phyloP scores from a whole-genome alignment of 441 rosid genomes.

The Adansonia gregorii region DNA sequence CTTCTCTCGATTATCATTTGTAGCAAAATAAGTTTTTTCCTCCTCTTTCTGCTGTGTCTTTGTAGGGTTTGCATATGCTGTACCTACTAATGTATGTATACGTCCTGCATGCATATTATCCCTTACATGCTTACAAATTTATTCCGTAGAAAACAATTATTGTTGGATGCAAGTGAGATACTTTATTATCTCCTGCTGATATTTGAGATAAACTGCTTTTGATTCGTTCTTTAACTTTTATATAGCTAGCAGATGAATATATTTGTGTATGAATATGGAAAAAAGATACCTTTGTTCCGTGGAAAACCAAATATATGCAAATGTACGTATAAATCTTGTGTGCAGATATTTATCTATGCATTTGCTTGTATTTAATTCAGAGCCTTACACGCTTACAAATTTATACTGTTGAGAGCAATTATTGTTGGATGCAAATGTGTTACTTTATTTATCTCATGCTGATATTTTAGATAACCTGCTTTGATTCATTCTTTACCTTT shows the following conservation, averaged over 20 bases:
- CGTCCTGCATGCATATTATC: not conserved
- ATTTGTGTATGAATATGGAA: not conserved
- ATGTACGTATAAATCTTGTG: not conserved
- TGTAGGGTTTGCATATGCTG: not conserved
- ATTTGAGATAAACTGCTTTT: constrained; percentile 13
- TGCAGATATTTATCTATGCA: not conserved
- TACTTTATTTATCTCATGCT: not conserved
- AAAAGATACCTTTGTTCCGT: not conserved
- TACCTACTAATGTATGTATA: not conserved
- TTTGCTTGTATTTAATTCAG: not conserved
- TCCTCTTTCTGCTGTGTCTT: not conserved
- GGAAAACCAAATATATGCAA: constrained; percentile 42
- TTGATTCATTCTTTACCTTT: constrained; percentile 15
- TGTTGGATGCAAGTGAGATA: constrained; percentile 12
- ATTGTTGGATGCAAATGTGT: constrained; percentile 1
- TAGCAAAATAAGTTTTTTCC: not conserved
- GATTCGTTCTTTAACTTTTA: constrained; percentile 17
- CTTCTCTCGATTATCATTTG: not conserved
- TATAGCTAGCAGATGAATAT: constrained; percentile 78
- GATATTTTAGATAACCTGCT: not conserved
- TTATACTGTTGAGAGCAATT: not conserved
- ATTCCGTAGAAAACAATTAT: constrained; percentile 2
- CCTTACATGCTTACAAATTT: constrained; percentile 17
- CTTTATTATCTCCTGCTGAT: not conserved
- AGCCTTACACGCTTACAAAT: constrained; percentile 1